A percentile compares a stretch with the other conserved stretches of the same genome.
Conservation (phyloP, 2,329 filamentous ascomycete species). For the Metarhizium robertsii region DNA sequence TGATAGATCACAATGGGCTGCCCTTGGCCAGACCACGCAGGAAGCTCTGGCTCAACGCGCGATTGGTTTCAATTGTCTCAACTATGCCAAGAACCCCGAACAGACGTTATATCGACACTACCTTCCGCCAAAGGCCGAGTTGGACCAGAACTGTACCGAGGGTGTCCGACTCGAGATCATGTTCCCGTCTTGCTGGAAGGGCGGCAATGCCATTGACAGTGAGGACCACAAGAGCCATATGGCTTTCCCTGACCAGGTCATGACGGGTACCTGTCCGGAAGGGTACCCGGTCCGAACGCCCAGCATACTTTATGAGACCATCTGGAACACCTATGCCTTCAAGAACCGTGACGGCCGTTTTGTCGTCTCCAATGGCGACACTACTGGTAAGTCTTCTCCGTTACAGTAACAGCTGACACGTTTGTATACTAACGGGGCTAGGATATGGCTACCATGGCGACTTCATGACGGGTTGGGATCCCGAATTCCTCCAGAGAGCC, state of each 20-base stretch:
- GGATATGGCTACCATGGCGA: slow-evolving; percentile 72
- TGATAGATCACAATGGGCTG: slow-evolving; percentile 60
- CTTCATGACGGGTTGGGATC: slow-evolving; percentile 72
- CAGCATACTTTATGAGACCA: slow-evolving; percentile 76
- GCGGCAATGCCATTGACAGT: slow-evolving; percentile 40
- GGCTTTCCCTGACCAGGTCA: slow-evolving; percentile 68
- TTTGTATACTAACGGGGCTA: slow-evolving; percentile 17
- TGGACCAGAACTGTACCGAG: slow-evolving; percentile 74
- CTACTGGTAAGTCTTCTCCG: slow-evolving; percentile 45
- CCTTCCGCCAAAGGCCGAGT: slow-evolving; percentile 67
- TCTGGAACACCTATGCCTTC: slow-evolving; percentile 66
- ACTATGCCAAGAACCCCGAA: slow-evolving; percentile 62
- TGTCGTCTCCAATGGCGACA: slow-evolving; percentile 69
- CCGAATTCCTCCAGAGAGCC: slow-evolving; percentile 59
- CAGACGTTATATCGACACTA: slow-evolving; percentile 72
- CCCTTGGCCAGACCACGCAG: slow-evolving; percentile 55
- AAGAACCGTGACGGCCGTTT: slow-evolving; percentile 56
- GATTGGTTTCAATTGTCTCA: slow-evolving; percentile 88
- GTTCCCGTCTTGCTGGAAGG: slow-evolving; percentile 84
- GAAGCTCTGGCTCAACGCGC: slow-evolving; percentile 66
- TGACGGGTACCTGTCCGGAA: slow-evolving; percentile 65
- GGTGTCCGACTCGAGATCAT: slow-evolving; percentile 76
- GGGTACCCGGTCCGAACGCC: slow-evolving; percentile 60
- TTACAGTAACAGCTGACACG: no score
- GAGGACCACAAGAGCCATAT: slow-evolving; percentile 56